Evolutionary conservation across 345 rosid genomes (phyloP), one percentile per base, ranked within the genome.

Genomic region (Eucalyptus tenuipes): DNA sequence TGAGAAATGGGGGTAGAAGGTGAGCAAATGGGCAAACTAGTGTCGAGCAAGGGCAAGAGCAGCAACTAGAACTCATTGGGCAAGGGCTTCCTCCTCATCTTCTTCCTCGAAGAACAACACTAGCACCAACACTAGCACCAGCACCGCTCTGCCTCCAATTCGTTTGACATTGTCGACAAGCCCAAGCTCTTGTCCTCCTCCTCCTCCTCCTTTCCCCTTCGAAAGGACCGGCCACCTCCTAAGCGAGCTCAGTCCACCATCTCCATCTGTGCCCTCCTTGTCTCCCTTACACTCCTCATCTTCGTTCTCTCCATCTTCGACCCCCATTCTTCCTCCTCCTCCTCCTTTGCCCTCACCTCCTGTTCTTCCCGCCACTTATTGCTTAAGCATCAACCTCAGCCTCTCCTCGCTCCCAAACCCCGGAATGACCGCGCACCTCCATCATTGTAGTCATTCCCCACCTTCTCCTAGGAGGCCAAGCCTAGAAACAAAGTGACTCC

Each of bases 231-330:
- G 87, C 89, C 93, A 68, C 55, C 92, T 96, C 37, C 92, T 95
- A 86, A 87, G 92, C 42, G 93, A 91, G 96, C 98, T 59, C 98
- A 95, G 89, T 96, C 95, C 87, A 97, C 98, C 8, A 93, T 97
- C 89, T 96, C 99, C 12, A 92, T 96, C 87, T 97, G 98, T 20
- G 92, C 92, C 87, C 93, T 97, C 87, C 90, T 96, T 13, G 91
- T 97, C 80, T 93, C 95, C 89, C 68, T 96, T 52, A 94, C 98
- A 29, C 95, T 97, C 86, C 95, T 96, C 66, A 92, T 96, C 91
- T 97, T 97, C 90, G 93, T 37, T 86, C 96, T 97, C 93, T 96
- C 99, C 84, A 96, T 98, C 50, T 95, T 97, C 89, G 99, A 97
- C 98, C 97, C 87, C 95, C 96, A 37, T 92, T 96, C 99, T 66